These are phyloP conservation scores for Rhytidiadelphus loreus DNA, from an alignment of 225 moss, liverwort and hornwort genomes.

Conservation along the genomic window DNA sequence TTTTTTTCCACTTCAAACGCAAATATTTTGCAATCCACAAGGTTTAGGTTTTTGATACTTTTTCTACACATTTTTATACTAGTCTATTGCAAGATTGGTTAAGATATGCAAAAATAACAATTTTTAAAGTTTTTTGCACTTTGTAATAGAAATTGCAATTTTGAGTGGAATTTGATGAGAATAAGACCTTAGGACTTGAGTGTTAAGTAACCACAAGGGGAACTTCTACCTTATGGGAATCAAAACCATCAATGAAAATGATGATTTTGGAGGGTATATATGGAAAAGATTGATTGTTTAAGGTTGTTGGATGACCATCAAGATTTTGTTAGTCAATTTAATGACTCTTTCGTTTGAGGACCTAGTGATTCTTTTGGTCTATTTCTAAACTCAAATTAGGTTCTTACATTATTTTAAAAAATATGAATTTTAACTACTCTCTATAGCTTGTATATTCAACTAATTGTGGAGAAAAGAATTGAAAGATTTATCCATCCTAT, in stretches of 20 bases:
- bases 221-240: rapidly evolving
- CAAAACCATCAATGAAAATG: not conserved
- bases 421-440: not conserved
- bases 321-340: not conserved
- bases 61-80: rapidly evolving
- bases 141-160: no score
- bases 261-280: not conserved
- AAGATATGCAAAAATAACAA: no score
- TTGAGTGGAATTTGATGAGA: no score
- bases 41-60: no score
- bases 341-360: not conserved
- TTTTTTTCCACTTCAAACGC: no score
- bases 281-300: not conserved
- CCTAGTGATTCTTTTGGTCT: not conserved
- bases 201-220: not conserved
- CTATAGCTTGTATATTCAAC: rapidly evolving
- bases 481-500: no score
- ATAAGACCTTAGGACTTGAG: rapidly evolving
- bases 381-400: not conserved
- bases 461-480: not conserved
- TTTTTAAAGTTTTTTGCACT: no score
- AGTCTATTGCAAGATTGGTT: not conserved
- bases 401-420: not conserved
- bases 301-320: not conserved
- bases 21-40: no score